Conservation (phyloP, 805 yeast genomes). For the Sugiyamaella mastotermitis region DNA sequence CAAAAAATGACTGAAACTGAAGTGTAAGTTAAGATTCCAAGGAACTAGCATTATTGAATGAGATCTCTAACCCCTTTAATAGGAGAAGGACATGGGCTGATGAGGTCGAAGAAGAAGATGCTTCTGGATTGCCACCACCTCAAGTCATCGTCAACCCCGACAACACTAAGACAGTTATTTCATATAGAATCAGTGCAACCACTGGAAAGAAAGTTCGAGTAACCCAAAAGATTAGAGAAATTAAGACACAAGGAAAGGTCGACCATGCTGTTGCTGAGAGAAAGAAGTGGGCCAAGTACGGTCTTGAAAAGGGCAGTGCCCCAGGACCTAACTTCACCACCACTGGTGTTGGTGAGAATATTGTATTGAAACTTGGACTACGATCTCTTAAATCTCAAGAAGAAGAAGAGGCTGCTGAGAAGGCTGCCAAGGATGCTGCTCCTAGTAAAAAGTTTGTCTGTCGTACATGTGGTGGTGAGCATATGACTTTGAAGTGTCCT, state of each 20-base stretch:
- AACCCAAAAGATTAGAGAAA: slow-evolving; percentile 77
- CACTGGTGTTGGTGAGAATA: slow-evolving; percentile 83
- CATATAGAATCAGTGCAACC: slow-evolving; percentile 59
- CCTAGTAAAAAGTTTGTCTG: slow-evolving; percentile 53
- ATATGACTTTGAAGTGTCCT: slow-evolving; percentile 93
- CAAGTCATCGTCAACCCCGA: slow-evolving; percentile 73
- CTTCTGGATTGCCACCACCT: slow-evolving; percentile 50
- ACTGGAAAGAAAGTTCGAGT: slow-evolving; percentile 81
- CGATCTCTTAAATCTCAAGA: slow-evolving; percentile 32
- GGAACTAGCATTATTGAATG: neutral
- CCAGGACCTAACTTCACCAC: slow-evolving; percentile 87
- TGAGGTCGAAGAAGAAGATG: slow-evolving; percentile 52
- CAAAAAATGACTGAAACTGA: slow-evolving; percentile 6
- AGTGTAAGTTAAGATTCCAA: slow-evolving; percentile 4
- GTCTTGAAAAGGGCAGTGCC: slow-evolving; percentile 64
- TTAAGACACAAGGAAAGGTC: slow-evolving; percentile 72
- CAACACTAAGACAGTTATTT: slow-evolving; percentile 83
- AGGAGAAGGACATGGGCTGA: slow-evolving; percentile 50
- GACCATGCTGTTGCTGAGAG: slow-evolving; percentile 84
- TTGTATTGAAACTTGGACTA: slow-evolving; percentile 62
- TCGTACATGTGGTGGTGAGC: slow-evolving; percentile 91
- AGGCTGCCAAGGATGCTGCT: slow-evolving; percentile 42
- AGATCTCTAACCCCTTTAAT: neutral
- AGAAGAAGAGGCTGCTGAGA: slow-evolving; percentile 51
- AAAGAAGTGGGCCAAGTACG: slow-evolving; percentile 83